Base-by-base conservation (phyloP, 352 stramenopile species). In the Poterioochromonas sp. region DNA sequence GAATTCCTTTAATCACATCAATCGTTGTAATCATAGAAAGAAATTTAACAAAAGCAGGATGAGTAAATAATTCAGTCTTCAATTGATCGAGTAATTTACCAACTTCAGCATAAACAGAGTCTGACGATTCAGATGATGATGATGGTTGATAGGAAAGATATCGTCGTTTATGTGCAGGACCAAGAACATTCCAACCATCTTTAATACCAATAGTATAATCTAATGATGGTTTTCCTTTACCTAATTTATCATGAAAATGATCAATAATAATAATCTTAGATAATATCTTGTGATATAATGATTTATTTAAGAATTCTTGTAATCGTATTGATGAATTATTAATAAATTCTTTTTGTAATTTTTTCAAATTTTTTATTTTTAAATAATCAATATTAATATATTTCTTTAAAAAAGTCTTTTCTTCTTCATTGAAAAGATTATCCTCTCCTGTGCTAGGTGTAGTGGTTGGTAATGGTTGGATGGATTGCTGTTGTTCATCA, bases 341-440 rank as follows among this genome's bases (percentile, higher is more conserved):
- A 54, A 87, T 85, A 82, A 96, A 94, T 71, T 84, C 83, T 41
- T 83, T 80, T 40, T 85, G 81, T 82, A 94, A 93, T 69, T 93
- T 83, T 65, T 88, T 79, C 53, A 94, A 85, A 35, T 83, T 89
- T 54, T 85, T 77, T 20, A 83, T 73, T 12, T 49, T 84, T 0
- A 96, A 80, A 82, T 94, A 96, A 74, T 87, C 85, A 51, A 79
- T 47, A 77, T 93, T 90, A 20, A 96, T 84, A 81, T 87, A 96
- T 74, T 87, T 82, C 15, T 78, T 82, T 11, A 95, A 83, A 83
- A 68, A 76, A 26, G 39, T 82, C 49, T 85, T 37, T 34, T 51
- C 1, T 22, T 60, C 44, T 1, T 80, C 62, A n/a, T n/a, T n/a
- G 68, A 34, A 29, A 69, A 34, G 43, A 63, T 3, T 41, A 12